phyloP scores from a whole-genome alignment of 202 grass and related monocot species.

The Dendrocalamus latiflorus region DNA sequence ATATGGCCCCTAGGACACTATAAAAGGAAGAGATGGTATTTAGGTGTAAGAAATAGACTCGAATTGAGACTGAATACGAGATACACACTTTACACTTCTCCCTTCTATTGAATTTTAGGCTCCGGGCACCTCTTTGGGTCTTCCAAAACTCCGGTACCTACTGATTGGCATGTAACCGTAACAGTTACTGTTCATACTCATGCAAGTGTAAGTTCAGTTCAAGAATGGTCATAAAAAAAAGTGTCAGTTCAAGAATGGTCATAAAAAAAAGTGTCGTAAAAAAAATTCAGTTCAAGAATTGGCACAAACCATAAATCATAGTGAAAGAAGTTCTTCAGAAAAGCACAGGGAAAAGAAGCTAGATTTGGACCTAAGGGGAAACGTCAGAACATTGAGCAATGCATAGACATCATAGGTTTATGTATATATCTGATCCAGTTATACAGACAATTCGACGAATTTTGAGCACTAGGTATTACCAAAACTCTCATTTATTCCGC shows the following conservation, averaged over 20 bases:
- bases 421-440: constrained; percentile 30
- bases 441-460: constrained; percentile 48
- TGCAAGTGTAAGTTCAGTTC: background rate
- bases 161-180: too few species aligned
- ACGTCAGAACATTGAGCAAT: constrained; percentile 8
- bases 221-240: too few species aligned
- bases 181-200: background rate
- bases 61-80: too few species aligned
- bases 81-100: too few species aligned
- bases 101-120: too few species aligned
- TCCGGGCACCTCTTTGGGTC: too few species aligned
- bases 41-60: too few species aligned
- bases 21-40: too few species aligned
- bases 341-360: background rate
- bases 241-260: too few species aligned
- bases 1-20: too few species aligned
- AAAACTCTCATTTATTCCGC: constrained; percentile 48
- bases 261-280: too few species aligned
- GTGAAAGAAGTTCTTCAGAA: background rate
- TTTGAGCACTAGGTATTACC: constrained; percentile 41
- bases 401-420: constrained; percentile 21
- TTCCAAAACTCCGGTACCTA: too few species aligned
- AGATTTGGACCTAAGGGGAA: background rate
- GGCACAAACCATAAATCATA: background rate
- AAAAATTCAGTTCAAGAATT: background rate